phyloP scores from a whole-genome alignment of 2,329 filamentous ascomycete genomes.

The Paracamarosporium sp. region DNA sequence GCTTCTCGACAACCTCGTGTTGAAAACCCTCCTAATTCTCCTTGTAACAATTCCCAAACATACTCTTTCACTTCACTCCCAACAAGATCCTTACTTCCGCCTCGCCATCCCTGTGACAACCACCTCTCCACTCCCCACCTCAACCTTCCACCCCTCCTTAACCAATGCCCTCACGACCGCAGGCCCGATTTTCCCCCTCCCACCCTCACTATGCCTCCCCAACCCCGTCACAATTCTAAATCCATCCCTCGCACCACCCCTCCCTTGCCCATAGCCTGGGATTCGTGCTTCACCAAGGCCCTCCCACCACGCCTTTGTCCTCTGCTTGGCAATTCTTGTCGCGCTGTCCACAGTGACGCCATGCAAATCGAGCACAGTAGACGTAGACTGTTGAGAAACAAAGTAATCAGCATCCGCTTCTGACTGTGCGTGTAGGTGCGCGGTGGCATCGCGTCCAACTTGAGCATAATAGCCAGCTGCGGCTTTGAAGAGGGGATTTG shows the following conservation, averaged over 20 bases:
- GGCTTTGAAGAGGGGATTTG: constrained; percentile 75
- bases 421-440: constrained; percentile 63
- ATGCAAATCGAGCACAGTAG: constrained; percentile 76
- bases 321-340: constrained; percentile 74
- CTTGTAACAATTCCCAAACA: neutral
- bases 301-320: constrained; percentile 78
- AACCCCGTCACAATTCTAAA: constrained; percentile 82
- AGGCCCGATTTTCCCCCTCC: constrained; percentile 76
- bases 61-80: neutral
- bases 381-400: constrained; percentile 75
- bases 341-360: constrained; percentile 83
- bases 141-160: constrained; percentile 82
- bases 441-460: constrained; percentile 69
- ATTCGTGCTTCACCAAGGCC: constrained; percentile 69
- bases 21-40: neutral
- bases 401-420: constrained; percentile 73
- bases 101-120: constrained; percentile 67
- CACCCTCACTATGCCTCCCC: constrained; percentile 79
- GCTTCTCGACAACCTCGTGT: neutral
- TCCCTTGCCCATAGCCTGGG: constrained; percentile 52
- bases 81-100: constrained; percentile 16
- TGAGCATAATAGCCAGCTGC: constrained; percentile 79
- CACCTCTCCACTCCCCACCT: constrained; percentile 74
- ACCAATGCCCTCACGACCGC: constrained; percentile 79
- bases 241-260: constrained; percentile 54